These are phyloP conservation scores for Fusarium miscanthi DNA, from an alignment of 2,329 filamentous ascomycete genomes.

Conservation along the genomic window DNA sequence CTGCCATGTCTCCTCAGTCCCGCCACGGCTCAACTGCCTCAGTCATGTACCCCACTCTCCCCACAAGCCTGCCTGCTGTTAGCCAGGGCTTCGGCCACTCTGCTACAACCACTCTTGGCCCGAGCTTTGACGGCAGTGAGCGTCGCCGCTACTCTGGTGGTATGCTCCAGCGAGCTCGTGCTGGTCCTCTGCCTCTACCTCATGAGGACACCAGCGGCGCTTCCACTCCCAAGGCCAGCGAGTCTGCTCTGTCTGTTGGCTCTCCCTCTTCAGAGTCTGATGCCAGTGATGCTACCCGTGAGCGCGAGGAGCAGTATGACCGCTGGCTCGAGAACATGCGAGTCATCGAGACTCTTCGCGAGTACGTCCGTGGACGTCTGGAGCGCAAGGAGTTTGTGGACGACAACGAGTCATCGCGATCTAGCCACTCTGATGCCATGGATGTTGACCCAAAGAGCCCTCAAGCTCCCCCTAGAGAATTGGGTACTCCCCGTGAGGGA, in stretches of 20 bases:
- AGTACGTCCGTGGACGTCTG: slow-evolving; percentile 68
- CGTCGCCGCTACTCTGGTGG: slow-evolving; percentile 74
- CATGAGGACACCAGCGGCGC: slow-evolving; percentile 53
- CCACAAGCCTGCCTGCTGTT: slow-evolving; percentile 66
- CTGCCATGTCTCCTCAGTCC: slow-evolving; percentile 74
- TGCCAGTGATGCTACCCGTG: slow-evolving; percentile 60
- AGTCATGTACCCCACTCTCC: slow-evolving; percentile 79
- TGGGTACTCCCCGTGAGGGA: slow-evolving; percentile 44
- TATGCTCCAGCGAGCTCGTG: slow-evolving; percentile 70
- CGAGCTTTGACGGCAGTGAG: slow-evolving; percentile 71
- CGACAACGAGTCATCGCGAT: slow-evolving; percentile 28
- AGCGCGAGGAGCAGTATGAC: slow-evolving; percentile 72
- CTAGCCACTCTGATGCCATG: slow-evolving; percentile 49
- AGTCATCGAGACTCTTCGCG: slow-evolving; percentile 70
- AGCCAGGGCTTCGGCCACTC: slow-evolving; percentile 76
- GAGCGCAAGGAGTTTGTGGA: slow-evolving; percentile 65
- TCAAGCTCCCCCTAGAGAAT: slow-evolving; percentile 40
- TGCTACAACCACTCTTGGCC: slow-evolving; percentile 77
- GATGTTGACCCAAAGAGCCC: slow-evolving; percentile 52
- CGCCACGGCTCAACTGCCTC: slow-evolving; percentile 70
- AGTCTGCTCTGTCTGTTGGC: slow-evolving; percentile 58
- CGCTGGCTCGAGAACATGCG: slow-evolving; percentile 75
- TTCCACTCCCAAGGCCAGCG: slow-evolving; percentile 57
- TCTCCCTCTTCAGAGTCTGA: slow-evolving; percentile 69
- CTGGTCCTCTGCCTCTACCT: slow-evolving; percentile 54